Evolutionary conservation across 768 basidiomycete species (phyloP).

Genomic region (Russula sp.): DNA sequence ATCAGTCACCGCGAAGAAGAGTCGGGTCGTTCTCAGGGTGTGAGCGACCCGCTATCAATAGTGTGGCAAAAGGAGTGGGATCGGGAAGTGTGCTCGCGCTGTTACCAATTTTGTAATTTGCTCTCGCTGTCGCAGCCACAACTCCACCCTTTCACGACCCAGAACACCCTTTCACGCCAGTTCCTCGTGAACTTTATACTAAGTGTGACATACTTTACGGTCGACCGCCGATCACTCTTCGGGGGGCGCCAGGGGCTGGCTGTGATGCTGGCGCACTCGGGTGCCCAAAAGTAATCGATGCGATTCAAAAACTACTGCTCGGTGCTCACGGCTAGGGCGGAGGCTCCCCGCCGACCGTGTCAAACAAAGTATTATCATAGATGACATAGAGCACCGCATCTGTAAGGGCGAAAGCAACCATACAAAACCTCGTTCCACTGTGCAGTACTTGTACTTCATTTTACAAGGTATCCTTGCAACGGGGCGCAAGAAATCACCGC

Average conservation of each 20-base stretch:
- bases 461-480: constrained; percentile 27
- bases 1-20: constrained; percentile 6
- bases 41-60: background rate
- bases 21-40: background rate
- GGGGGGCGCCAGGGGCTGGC: background rate
- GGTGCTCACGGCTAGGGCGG: background rate
- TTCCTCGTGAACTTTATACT: constrained; percentile 8
- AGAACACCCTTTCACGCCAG: constrained; percentile 20
- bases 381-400: background rate
- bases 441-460: background rate
- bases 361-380: background rate
- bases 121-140: constrained; percentile 2
- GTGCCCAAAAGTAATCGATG: background rate
- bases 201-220: background rate
- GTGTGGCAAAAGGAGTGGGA: background rate
- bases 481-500: background rate
- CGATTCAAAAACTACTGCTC: background rate
- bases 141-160: constrained; percentile 20
- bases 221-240: background rate
- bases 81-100: background rate
- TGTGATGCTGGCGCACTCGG: background rate
- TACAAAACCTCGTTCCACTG: background rate
- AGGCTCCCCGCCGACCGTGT: constrained; percentile 1
- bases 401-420: background rate
- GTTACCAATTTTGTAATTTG: background rate